phyloP scores from a whole-genome alignment of 2,329 filamentous ascomycete genomes.

The Aspergillus versicolor region DNA sequence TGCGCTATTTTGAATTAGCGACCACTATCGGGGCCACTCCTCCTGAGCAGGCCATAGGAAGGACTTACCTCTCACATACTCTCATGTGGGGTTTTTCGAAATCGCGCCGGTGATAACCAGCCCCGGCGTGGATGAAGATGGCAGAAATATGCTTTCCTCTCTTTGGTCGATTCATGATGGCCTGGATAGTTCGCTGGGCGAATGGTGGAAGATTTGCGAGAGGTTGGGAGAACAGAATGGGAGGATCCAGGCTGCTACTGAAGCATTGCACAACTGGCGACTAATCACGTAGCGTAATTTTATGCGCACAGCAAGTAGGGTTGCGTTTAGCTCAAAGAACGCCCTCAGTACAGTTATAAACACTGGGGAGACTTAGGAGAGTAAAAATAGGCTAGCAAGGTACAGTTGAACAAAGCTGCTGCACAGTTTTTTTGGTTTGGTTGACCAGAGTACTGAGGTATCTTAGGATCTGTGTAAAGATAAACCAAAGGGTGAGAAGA shows the following conservation, averaged over 20 bases:
- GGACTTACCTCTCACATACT: conserved; percentile 80
- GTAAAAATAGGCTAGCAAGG: background rate
- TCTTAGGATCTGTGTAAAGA: background rate
- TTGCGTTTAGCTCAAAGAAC: background rate
- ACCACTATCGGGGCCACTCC: background rate
- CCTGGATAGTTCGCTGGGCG: background rate
- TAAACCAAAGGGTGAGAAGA: background rate
- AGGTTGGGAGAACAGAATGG: background rate
- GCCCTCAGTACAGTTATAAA: background rate
- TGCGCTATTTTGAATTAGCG: conserved; percentile 56
- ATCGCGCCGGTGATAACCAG: conserved; percentile 84
- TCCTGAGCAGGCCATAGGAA: background rate
- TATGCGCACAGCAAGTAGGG: background rate
- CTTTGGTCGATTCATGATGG: conserved; percentile 35
- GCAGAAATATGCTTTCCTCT: conserved; percentile 59
- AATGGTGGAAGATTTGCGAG: background rate
- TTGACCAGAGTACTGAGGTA: background rate
- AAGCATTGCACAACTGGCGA: conserved; percentile 1
- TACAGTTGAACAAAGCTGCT: background rate
- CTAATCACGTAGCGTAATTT: background rate
- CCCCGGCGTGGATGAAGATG: conserved; percentile 94
- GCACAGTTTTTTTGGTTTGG: background rate
- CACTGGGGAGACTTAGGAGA: background rate
- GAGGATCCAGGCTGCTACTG: background rate
- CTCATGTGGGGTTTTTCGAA: conserved; percentile 83